Conservation (phyloP, 805 yeast species). For the Saccharomycopsis sp. region DNA sequence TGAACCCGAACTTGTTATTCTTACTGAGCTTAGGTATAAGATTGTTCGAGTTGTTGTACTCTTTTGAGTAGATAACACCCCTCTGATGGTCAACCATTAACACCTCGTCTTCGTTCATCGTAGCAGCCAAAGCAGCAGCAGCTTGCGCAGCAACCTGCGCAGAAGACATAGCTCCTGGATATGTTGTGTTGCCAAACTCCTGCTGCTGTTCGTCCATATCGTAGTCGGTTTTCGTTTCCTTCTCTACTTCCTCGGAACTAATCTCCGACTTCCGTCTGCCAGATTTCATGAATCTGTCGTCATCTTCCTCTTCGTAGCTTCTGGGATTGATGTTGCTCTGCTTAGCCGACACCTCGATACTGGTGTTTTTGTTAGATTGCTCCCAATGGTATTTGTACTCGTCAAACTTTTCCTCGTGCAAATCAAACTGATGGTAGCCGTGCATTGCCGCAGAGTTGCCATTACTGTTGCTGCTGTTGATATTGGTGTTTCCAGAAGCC, state of each 20-base stretch:
- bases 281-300: not conserved
- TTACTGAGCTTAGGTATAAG: slow-evolving; percentile 13
- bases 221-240: slow-evolving; percentile 12
- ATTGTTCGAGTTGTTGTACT: slow-evolving; percentile 13
- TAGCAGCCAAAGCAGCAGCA: not conserved
- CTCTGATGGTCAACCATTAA: slow-evolving; percentile 18
- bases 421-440: not conserved
- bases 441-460: not conserved
- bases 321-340: not conserved
- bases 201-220: slow-evolving; percentile 12
- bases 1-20: slow-evolving; percentile 8
- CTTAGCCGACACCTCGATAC: not conserved
- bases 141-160: not conserved
- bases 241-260: slow-evolving; percentile 6
- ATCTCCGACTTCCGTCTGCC: not conserved
- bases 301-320: not conserved
- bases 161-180: not conserved
- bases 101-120: slow-evolving; percentile 11
- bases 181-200: slow-evolving; percentile 13
- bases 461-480: not conserved
- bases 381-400: not conserved
- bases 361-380: not conserved
- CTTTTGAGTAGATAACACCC: slow-evolving; percentile 18
- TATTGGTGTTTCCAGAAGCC: not conserved
- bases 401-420: not conserved